Evolutionary conservation across 2,329 filamentous ascomycete species (phyloP).

Genomic region (Scolecobasidium constrictum): DNA sequence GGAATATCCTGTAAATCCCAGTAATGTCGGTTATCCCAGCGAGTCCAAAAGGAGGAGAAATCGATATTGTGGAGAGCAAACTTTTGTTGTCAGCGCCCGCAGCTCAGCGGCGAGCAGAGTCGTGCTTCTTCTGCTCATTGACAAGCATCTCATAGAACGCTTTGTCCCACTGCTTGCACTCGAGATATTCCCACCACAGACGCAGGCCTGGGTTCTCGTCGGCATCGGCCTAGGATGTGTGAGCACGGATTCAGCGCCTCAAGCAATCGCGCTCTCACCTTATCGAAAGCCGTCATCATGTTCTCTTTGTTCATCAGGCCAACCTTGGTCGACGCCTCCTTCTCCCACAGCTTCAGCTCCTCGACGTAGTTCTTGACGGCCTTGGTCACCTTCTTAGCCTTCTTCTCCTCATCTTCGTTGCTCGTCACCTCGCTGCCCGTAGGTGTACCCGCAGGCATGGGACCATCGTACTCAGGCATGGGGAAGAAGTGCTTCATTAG

Average conservation of each 20-base stretch:
- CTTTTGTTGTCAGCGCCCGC: too few species aligned
- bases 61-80: too few species aligned
- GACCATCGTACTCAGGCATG: constrained; percentile 28
- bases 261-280: too few species aligned
- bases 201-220: constrained; percentile 29
- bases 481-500: constrained; percentile 33
- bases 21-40: too few species aligned
- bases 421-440: constrained; percentile 9
- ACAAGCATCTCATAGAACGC: constrained; percentile 32
- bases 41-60: too few species aligned
- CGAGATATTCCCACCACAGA: constrained; percentile 37
- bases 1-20: too few species aligned
- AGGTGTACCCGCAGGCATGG: constrained; percentile 14
- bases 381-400: constrained; percentile 11
- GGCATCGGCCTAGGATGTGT: constrained; percentile 26
- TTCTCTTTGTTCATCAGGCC: constrained; percentile 23
- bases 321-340: constrained; percentile 24
- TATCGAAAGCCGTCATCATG: constrained; percentile 29
- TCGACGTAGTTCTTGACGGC: constrained; percentile 24
- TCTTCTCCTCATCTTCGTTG: constrained; percentile 3
- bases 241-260: too few species aligned
- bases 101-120: too few species aligned
- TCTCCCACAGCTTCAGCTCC: constrained; percentile 29
- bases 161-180: constrained; percentile 30
- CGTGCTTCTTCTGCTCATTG: constrained; percentile 2